Conservation (phyloP, 371 early-diverging fungal genomes). For the Gilbertella persicaria region DNA sequence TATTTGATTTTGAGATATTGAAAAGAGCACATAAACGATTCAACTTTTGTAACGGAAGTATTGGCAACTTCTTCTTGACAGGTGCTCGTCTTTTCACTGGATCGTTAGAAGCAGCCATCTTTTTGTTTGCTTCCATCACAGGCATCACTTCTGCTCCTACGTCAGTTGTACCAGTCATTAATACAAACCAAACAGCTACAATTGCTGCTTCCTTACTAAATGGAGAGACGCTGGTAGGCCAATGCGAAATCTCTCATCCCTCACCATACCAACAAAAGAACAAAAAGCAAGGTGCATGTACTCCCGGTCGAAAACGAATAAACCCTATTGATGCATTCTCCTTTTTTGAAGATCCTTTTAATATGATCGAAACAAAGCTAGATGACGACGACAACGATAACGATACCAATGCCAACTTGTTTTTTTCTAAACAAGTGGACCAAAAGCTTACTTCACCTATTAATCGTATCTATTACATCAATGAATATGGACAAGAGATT, state of each 20-base stretch:
- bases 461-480: slow-evolving; percentile 67
- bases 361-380: not conserved
- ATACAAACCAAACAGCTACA: slow-evolving; percentile 61
- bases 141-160: slow-evolving; percentile 58
- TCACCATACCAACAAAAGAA: slow-evolving; percentile 7
- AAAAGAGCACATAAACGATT: slow-evolving; percentile 67
- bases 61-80: slow-evolving; percentile 78
- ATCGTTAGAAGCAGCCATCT: slow-evolving; percentile 71
- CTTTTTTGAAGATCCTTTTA: slow-evolving; percentile 26
- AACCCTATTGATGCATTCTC: slow-evolving; percentile 53
- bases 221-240: slow-evolving; percentile 60
- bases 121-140: slow-evolving; percentile 65
- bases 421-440: slow-evolving; percentile 53
- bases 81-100: slow-evolving; percentile 73
- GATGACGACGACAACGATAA: slow-evolving; percentile 9
- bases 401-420: slow-evolving; percentile 40
- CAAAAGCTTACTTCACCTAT: slow-evolving; percentile 57
- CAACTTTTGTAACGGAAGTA: slow-evolving; percentile 71
- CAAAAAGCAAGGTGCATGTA: slow-evolving; percentile 9
- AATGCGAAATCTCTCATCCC: slow-evolving; percentile 76
- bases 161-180: slow-evolving; percentile 68
- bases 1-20: slow-evolving; percentile 69
- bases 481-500: slow-evolving; percentile 69
- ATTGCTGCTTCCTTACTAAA: slow-evolving; percentile 66
- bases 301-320: slow-evolving; percentile 8